Percentiles rank a stretch among this genome's conserved stretches.
Conservation (phyloP, 208 protist species). For the Herpetomonas tarakana region DNA sequence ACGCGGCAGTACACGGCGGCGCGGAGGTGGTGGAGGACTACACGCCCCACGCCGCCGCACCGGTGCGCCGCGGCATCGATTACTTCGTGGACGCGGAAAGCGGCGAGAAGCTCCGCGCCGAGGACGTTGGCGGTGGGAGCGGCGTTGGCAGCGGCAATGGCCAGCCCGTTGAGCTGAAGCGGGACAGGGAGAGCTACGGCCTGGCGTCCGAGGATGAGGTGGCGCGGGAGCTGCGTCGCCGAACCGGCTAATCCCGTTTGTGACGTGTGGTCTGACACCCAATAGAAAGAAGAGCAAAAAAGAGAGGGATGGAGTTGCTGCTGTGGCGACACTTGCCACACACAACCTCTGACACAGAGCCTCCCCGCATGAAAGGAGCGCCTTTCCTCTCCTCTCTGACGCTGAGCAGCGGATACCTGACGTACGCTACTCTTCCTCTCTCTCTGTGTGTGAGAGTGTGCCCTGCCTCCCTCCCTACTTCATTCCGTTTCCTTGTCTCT, state of each 20-base stretch:
- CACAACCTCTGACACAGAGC: too few species aligned
- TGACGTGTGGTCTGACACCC: too few species aligned
- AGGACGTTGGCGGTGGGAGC: constrained; percentile 7
- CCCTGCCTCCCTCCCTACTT: too few species aligned
- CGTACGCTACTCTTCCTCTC: too few species aligned
- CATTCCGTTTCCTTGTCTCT: neutral
- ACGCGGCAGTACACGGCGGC: constrained; percentile 17
- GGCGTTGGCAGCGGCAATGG: neutral
- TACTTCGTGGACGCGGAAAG: constrained; percentile 19
- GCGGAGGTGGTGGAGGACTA: constrained; percentile 1
- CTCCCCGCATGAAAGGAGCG: too few species aligned
- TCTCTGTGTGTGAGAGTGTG: too few species aligned
- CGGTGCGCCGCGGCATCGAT: constrained; percentile 1
- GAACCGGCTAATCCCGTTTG: too few species aligned
- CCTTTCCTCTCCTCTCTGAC: too few species aligned
- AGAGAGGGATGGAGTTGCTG: neutral
- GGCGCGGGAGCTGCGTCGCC: constrained; percentile 18
- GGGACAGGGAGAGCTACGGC: constrained; percentile 6
- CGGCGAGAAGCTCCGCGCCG: constrained; percentile 12
- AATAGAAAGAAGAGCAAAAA: too few species aligned
- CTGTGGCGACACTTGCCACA: neutral
- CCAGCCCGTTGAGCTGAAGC: constrained; percentile 9
- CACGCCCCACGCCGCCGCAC: constrained; percentile 4
- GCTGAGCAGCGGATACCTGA: too few species aligned
- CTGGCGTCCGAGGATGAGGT: constrained; percentile 29